Evolutionary conservation across 108 stramenopile species (phyloP).

Genomic region (Nitzschia inconspicua): DNA sequence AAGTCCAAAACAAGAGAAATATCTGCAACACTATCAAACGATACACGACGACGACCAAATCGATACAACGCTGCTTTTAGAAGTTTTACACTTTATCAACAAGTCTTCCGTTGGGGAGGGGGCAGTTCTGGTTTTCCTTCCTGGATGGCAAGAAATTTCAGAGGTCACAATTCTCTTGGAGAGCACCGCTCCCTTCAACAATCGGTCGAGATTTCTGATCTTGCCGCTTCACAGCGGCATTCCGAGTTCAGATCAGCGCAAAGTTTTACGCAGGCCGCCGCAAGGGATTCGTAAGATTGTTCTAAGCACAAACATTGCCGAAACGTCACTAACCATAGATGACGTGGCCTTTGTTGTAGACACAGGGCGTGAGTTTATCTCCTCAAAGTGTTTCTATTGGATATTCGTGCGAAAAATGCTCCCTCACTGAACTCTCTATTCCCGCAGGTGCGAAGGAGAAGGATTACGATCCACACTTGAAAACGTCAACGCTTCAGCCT

Average conservation of each 20-base stretch:
- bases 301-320: constrained; percentile 92
- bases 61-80: constrained; percentile 53
- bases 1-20: constrained; percentile 52
- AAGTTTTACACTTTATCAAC: constrained; percentile 50
- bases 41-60: constrained; percentile 70
- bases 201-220: constrained; percentile 43
- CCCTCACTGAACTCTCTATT: no score
- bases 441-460: constrained; percentile 79
- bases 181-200: constrained; percentile 53
- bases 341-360: constrained; percentile 89
- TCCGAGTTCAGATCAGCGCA: constrained; percentile 72
- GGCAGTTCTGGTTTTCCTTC: constrained; percentile 89
- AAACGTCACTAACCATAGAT: constrained; percentile 91
- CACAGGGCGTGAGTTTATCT: constrained; percentile 9
- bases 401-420: background rate
- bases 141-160: constrained; percentile 91
- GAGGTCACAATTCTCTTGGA: constrained; percentile 55
- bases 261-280: constrained; percentile 63
- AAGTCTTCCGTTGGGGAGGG: constrained; percentile 65
- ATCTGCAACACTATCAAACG: constrained; percentile 54
- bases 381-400: background rate
- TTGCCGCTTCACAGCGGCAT: constrained; percentile 87
- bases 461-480: constrained; percentile 82
- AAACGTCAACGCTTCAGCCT: constrained; percentile 74
- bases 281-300: constrained; percentile 73